phyloP scores from a whole-genome alignment of 139 green algal genomes.

The Chlamydomonas asymmetrica region DNA sequence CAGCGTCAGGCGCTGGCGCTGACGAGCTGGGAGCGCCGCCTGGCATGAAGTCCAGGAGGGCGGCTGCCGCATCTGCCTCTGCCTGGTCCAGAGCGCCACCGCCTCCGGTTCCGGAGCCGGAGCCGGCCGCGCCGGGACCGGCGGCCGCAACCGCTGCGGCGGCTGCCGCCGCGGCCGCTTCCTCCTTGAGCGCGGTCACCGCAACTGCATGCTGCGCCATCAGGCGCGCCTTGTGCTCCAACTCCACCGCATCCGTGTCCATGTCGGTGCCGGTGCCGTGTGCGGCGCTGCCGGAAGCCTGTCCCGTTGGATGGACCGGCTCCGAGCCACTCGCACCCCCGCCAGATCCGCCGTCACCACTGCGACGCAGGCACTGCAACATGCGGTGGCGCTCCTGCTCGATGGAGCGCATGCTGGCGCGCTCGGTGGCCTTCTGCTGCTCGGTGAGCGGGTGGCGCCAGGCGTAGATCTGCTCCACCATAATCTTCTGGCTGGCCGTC shows the following conservation, averaged over 20 bases:
- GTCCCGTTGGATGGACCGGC: not conserved
- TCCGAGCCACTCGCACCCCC: no score
- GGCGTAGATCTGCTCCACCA: slow-evolving; percentile 72
- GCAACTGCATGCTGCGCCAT: not conserved
- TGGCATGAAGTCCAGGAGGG: slow-evolving; percentile 49
- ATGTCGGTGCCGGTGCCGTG: not conserved
- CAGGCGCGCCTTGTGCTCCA: no score
- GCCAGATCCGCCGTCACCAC: no score
- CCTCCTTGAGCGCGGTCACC: slow-evolving; percentile 4
- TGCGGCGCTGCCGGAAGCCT: not conserved
- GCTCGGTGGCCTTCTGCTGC: slow-evolving; percentile 36
- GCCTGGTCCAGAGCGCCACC: slow-evolving; percentile 22
- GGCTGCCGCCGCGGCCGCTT: not conserved
- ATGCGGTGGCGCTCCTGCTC: slow-evolving; percentile 15
- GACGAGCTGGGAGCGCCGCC: slow-evolving; percentile 10
- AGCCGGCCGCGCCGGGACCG: not conserved
- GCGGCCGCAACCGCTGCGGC: not conserved
- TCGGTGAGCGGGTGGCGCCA: slow-evolving; percentile 65
- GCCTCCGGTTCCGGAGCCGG: not conserved
- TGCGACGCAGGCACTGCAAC: slow-evolving; percentile 17
- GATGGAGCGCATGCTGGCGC: no score
- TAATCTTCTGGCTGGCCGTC: slow-evolving; percentile 20
- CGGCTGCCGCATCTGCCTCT: slow-evolving; percentile 62
- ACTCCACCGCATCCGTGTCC: not conserved
- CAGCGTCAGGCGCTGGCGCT: not conserved